Base-by-base conservation (phyloP, 352 stramenopile genomes). In the Pythium brachiatum region DNA sequence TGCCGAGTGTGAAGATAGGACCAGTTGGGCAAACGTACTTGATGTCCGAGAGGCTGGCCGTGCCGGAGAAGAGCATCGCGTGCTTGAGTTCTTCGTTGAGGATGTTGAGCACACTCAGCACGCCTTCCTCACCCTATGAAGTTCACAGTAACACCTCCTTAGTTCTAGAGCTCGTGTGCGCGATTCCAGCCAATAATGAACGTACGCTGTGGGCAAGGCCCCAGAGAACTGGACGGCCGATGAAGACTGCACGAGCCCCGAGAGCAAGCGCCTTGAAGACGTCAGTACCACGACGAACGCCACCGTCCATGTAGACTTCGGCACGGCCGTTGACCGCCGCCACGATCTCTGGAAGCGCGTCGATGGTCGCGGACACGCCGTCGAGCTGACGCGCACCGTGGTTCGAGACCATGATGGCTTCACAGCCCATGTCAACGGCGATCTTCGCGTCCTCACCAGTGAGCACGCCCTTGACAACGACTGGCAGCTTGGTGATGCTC, bases 181-280 rank as follows among this genome's bases (percentile, higher is more conserved):
- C n/a, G n/a, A n/a, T n/a, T n/a, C n/a, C n/a, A n/a, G n/a, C n/a
- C n/a, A n/a, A n/a, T n/a, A n/a, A n/a, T n/a, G n/a, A n/a, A n/a
- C 75, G 56, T 81, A 91, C 96, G 53, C 86, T 97, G 57, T 96
- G 81, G 7, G 90, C 79, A 53, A 99, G 79, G 3, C 90, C 88
- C 72, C 97, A 99, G 44, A 99, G 93, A 20, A 98, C 74, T 5
- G 96, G 96, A 25, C 95, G 96, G 3, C 95, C 96, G 54, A 99
- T 70, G 31, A 98, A 97, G 12, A 99, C 96, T 1, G 95, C 96
- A 51, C 89, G 92, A 26, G 96, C 96, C 36, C 94, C 94, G 39
- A 98, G 74, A 3, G 94, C 94, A 18, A 98, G n/a, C 26, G 93
- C 94, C 77, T 98, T 98, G 70, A 98, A 97, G 41, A 96, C 90